phyloP scores from a whole-genome alignment of 2,329 filamentous ascomycete species.

The Nothopassalora personata region DNA sequence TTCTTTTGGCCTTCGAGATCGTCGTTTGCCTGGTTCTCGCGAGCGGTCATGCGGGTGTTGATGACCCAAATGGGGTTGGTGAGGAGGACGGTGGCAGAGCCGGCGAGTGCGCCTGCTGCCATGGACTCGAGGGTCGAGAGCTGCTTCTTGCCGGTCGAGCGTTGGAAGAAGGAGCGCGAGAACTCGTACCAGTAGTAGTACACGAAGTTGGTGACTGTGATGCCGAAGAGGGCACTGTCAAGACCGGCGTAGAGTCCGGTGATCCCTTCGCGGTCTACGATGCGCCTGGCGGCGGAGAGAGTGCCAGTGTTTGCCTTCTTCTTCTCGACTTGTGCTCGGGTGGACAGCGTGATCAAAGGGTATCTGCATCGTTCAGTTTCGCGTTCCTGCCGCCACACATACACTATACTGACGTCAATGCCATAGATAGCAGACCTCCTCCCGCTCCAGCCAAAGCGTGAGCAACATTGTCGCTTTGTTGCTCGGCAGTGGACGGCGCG shows the following conservation, averaged over 20 bases:
- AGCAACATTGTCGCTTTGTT: constrained; percentile 93
- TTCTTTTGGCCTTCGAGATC: constrained; percentile 37
- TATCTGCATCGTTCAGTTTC: constrained; percentile 54
- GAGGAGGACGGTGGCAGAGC: constrained; percentile 86
- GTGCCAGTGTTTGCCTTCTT: constrained; percentile 84
- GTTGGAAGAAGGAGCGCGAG: constrained; percentile 81
- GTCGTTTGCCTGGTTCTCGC: constrained; percentile 55
- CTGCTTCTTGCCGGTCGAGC: constrained; percentile 67
- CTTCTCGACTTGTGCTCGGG: constrained; percentile 94
- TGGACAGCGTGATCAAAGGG: constrained; percentile 94
- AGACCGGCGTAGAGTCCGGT: constrained; percentile 86
- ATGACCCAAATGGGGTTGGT: constrained; percentile 99
- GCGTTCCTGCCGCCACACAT: background rate
- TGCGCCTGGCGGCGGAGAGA: constrained; percentile 73
- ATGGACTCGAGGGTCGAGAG: constrained; percentile 91
- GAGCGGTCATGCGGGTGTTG: constrained; percentile 96
- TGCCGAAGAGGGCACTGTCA: constrained; percentile 91
- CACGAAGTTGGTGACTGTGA: constrained; percentile 97
- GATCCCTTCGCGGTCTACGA: constrained; percentile 86
- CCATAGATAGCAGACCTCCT: constrained; percentile 91
- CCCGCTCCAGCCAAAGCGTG: constrained; percentile 90
- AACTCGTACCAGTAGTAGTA: constrained; percentile 99
- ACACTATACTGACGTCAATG: constrained; percentile 64
- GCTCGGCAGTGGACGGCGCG: constrained; percentile 51
- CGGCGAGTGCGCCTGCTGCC: constrained; percentile 89